phyloP scores from a whole-genome alignment of 768 basidiomycete genomes.

The Lactifluus hygrophoroides region DNA sequence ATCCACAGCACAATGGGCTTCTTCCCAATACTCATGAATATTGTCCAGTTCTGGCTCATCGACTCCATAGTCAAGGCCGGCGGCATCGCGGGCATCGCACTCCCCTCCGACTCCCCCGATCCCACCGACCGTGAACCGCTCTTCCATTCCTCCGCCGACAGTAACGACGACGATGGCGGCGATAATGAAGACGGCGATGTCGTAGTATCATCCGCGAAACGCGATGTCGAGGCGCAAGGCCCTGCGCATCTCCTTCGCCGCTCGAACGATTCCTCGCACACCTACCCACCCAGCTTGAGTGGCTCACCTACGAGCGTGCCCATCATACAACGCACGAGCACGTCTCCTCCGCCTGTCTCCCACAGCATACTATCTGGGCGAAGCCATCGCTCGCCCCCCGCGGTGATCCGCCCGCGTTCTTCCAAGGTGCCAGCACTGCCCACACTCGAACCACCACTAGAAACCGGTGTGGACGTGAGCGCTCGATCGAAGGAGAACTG shows the following conservation, averaged over 20 bases:
- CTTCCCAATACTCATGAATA: constrained; percentile 84
- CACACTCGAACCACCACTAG: constrained; percentile 9
- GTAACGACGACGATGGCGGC: constrained; percentile 22
- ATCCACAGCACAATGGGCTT: constrained; percentile 72
- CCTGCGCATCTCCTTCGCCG: constrained; percentile 31
- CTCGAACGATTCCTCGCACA: constrained; percentile 32
- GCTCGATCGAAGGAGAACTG: constrained; percentile 29
- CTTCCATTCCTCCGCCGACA: constrained; percentile 46
- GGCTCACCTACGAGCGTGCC: constrained; percentile 35
- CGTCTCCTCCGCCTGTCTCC: constrained; percentile 19
- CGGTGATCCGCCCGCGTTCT: constrained; percentile 21
- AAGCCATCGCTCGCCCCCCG: constrained; percentile 21
- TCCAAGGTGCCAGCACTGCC: constrained; percentile 14
- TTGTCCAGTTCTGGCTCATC: constrained; percentile 91
- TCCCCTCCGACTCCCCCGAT: constrained; percentile 34
- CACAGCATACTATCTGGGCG: neutral
- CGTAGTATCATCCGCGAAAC: neutral
- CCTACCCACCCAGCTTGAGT: constrained; percentile 54
- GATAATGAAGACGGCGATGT: neutral
- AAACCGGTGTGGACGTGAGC: constrained; percentile 4
- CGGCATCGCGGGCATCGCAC: constrained; percentile 32
- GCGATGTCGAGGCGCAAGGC: constrained; percentile 42
- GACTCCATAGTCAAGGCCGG: constrained; percentile 82
- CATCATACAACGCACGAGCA: constrained; percentile 26
- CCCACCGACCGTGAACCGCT: constrained; percentile 47